Conservation (phyloP, 2,329 filamentous ascomycete genomes). For the Acrocalymma vagum region DNA sequence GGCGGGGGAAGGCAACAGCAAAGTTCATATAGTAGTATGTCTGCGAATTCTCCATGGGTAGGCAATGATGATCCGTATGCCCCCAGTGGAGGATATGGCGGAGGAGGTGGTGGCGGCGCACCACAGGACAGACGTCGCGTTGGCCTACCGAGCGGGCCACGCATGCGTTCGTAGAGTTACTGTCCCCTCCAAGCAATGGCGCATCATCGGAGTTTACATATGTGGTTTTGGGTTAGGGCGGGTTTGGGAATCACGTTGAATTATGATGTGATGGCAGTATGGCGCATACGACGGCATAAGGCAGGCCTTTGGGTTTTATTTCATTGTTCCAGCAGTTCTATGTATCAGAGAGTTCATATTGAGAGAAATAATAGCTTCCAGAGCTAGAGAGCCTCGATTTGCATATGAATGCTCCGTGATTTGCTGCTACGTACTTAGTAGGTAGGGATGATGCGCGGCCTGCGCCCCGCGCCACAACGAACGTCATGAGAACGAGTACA, state of each 20-base stretch:
- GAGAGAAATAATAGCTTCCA: too few relatives aligned
- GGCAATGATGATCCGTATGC: slow-evolving; percentile 44
- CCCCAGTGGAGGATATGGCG: slow-evolving; percentile 25
- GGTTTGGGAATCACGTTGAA: too few relatives aligned
- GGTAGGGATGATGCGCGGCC: slow-evolving; percentile 1
- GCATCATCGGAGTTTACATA: neutral
- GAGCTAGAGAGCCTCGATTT: too few relatives aligned
- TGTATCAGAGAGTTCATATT: too few relatives aligned
- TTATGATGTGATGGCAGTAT: too few relatives aligned
- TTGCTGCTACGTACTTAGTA: slow-evolving; percentile 1
- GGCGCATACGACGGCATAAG: slow-evolving; percentile 9
- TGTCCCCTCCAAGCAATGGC: neutral
- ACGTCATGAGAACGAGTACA: slow-evolving; percentile 17
- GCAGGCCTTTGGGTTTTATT: slow-evolving; percentile 11
- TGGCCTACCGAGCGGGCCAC: slow-evolving; percentile 48
- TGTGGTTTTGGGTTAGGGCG: too few relatives aligned
- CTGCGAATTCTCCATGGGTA: slow-evolving; percentile 42
- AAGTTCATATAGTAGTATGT: slow-evolving; percentile 36
- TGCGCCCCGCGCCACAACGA: slow-evolving; percentile 13
- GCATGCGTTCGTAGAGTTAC: slow-evolving; percentile 38
- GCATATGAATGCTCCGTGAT: slow-evolving; percentile 2
- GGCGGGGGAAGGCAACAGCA: slow-evolving; percentile 36
- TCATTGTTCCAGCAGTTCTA: too few relatives aligned
- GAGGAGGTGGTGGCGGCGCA: slow-evolving; percentile 29
- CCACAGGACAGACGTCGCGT: slow-evolving; percentile 39